Evolutionary conservation across 192 early-diverging fungal genomes (phyloP).

Genomic region (Coemansia sp.): DNA sequence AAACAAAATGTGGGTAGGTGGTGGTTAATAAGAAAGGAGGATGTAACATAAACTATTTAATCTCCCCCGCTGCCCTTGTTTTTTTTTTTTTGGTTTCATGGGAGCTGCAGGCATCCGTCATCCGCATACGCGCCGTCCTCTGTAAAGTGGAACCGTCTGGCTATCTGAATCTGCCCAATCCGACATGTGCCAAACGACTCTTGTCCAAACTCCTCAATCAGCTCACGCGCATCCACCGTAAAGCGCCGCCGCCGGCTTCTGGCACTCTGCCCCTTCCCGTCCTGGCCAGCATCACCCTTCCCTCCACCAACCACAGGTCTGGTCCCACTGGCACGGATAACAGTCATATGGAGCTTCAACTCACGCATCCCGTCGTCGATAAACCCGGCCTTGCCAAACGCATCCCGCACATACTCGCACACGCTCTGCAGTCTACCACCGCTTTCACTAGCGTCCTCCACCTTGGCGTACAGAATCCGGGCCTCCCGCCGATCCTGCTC

Average conservation of each 20-base stretch:
- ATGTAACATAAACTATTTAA: not conserved
- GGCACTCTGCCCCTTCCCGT: not conserved
- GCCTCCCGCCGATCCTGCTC: constrained; percentile 22
- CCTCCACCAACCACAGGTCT: not conserved
- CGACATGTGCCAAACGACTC: constrained; percentile 36
- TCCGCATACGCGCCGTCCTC: constrained; percentile 36
- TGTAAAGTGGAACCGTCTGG: constrained; percentile 28
- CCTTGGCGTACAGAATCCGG: constrained; percentile 23
- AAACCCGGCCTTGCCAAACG: constrained; percentile 31
- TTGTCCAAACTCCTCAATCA: constrained; percentile 28
- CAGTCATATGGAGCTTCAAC: constrained; percentile 35
- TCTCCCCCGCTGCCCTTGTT: not conserved
- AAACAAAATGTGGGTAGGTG: too few relatives aligned
- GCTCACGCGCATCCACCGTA: constrained; percentile 23
- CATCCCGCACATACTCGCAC: constrained; percentile 25
- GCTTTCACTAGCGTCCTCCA: constrained; percentile 17
- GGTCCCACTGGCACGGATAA: constrained; percentile 21
- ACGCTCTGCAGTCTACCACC: constrained; percentile 15
- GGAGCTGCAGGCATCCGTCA: constrained; percentile 27
- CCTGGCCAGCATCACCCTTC: not conserved
- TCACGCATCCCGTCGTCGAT: constrained; percentile 40
- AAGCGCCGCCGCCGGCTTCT: not conserved
- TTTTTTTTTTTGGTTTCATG: constrained; percentile 2
- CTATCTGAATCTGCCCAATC: constrained; percentile 43
- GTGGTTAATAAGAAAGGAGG: not conserved